A percentile compares a stretch with the other conserved stretches of the same genome.
These are phyloP conservation scores for Termitomyces sp. DNA, from an alignment of 768 basidiomycete species.

Conservation along the genomic window DNA sequence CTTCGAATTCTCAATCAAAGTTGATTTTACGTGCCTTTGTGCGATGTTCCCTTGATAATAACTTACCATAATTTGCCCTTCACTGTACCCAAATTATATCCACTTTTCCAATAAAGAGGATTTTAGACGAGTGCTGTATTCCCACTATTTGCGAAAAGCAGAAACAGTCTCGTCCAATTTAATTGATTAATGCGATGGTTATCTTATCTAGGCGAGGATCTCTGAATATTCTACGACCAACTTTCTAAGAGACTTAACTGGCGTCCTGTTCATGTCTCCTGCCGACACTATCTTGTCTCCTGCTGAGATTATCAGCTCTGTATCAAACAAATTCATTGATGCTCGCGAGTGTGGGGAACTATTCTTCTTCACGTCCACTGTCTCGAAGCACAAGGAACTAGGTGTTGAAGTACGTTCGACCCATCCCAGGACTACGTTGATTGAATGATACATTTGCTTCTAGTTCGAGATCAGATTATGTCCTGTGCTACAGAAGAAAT, in stretches of 20 bases:
- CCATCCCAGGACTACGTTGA: neutral
- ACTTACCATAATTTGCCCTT: slow-evolving; percentile 7
- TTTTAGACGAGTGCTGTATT: neutral
- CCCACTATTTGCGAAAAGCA: too few species aligned
- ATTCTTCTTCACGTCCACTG: slow-evolving; percentile 73
- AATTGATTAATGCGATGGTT: neutral
- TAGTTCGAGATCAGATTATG: slow-evolving; percentile 88
- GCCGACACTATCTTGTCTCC: slow-evolving; percentile 24
- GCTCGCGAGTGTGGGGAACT: slow-evolving; percentile 63
- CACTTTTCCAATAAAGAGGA: slow-evolving; percentile 2
- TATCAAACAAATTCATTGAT: slow-evolving; percentile 52
- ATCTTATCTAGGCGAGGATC: neutral
- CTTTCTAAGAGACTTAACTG: neutral
- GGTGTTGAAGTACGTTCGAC: slow-evolving; percentile 51
- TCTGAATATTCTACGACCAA: neutral
- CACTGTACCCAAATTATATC: slow-evolving; percentile 8
- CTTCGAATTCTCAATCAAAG: neutral
- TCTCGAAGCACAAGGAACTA: slow-evolving; percentile 53
- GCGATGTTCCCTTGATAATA: slow-evolving; percentile 1
- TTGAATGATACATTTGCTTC: neutral
- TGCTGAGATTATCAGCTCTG: slow-evolving; percentile 47
- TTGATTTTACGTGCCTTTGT: neutral
- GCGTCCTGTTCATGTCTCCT: neutral
- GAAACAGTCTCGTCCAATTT: neutral
- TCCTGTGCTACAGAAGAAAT: slow-evolving; percentile 81